Conservation (phyloP, 345 rosid species). For the Aegle marmelos region DNA sequence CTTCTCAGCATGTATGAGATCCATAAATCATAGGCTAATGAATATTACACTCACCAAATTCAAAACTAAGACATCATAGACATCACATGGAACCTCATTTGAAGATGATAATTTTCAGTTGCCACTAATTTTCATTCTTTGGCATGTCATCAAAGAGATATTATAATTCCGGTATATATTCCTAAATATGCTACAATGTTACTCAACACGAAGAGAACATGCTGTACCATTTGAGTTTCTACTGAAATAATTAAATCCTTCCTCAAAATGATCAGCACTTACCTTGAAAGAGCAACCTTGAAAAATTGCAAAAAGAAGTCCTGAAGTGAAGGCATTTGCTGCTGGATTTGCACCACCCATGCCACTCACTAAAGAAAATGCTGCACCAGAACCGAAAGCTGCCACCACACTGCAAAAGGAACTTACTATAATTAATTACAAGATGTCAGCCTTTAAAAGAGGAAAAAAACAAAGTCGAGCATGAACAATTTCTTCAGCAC, state of each 20-base stretch:
- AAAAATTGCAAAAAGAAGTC: slow-evolving; percentile 69
- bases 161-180: neutral
- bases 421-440: neutral
- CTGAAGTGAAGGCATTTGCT: slow-evolving; percentile 68
- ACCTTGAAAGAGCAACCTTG: slow-evolving; percentile 90
- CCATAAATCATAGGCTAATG: neutral
- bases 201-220: neutral
- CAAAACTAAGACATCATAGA: neutral
- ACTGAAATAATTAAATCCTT: neutral
- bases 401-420: slow-evolving; percentile 75
- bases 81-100: neutral
- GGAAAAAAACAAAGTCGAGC: neutral
- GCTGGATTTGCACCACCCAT: slow-evolving; percentile 73
- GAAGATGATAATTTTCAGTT: neutral
- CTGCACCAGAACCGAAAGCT: slow-evolving; percentile 92
- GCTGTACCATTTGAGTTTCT: neutral
- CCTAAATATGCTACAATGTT: neutral
- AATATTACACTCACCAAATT: neutral
- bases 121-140: neutral
- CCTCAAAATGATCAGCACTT: slow-evolving; percentile 17
- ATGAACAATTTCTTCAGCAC: neutral
- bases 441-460: too few relatives aligned
- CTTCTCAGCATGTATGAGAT: slow-evolving; percentile 5
- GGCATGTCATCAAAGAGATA: neutral
- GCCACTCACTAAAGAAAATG: slow-evolving; percentile 80